Evolutionary conservation across 1,284 basidiomycete species (phyloP), one percentile per base, ranked within the genome.

Genomic region (Pseudozyma flocculosa): DNA sequence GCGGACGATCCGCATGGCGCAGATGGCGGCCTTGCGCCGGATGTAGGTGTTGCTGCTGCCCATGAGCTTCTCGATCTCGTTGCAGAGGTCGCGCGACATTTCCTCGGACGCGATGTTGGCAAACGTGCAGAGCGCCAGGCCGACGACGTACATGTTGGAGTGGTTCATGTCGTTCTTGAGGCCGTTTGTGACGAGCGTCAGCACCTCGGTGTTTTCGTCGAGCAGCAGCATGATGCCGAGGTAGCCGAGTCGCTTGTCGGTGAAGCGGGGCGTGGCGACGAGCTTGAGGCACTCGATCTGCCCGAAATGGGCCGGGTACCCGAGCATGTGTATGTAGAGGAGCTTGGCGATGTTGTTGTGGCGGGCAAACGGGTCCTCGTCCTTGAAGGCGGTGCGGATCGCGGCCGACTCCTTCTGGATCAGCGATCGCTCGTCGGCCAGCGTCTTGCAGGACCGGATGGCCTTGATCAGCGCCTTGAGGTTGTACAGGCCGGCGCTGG

Each of bases 91-190:
- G 29, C 74, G 50, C 17, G 75, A 72, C 75, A 78, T 77, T 53
- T 78, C 78, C 54, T 98, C 95, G 13, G 92, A 96, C 10, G 95
- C 91, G 66, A 98, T 98, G 78, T 98, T 97, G 61, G 94, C 95
- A 78, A 99, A 98, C 0, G 95, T 98, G 76, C 93, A 97, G 39
- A 99, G 84, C 1, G 93, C 94, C 46, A 99, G 85, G 18, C 95
- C 95, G 37, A 98, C 95, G 10, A 91, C 90, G 79, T 96, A 98
- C 90, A 96, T 96, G 80, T 97, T 98, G 13, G 93, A 88, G 80
- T 97, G 93, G 79, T 98, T 97, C 92, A 99, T 93, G 81, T 98
- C 95, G 80, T 98, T 99, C 82, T 99, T 99, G 70, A 98, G 80
- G 26, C 92, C 95, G 78, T 98, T 99, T 24, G 95, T 98, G 45